Evolutionary conservation across 192 early-diverging fungal genomes (phyloP).

Genomic region (Chytriomyces sp.): DNA sequence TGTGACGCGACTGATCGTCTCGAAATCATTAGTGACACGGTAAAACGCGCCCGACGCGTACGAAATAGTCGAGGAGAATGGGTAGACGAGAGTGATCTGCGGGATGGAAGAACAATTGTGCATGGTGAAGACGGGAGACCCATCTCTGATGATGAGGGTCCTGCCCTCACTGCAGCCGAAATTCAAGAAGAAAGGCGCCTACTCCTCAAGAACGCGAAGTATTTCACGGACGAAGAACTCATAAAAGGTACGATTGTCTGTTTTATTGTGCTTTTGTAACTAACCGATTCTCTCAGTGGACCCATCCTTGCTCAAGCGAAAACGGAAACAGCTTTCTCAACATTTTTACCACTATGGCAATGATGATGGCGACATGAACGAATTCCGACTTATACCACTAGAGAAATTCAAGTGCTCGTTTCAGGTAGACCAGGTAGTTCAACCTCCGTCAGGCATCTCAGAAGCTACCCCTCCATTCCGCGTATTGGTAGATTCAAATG

Average conservation of each 20-base stretch:
- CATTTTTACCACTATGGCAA: constrained; percentile 26
- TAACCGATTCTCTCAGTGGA: constrained; percentile 18
- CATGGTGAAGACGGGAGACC: constrained; percentile 30
- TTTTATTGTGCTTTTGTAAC: constrained; percentile 5
- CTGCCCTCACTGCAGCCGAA: constrained; percentile 37
- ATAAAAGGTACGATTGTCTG: constrained; percentile 20
- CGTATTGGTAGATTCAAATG: constrained; percentile 38
- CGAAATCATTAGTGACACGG: background rate
- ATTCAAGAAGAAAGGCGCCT: constrained; percentile 50
- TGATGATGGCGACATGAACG: constrained; percentile 25
- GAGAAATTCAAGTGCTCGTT: background rate
- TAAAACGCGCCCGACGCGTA: constrained; percentile 59
- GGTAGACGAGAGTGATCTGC: constrained; percentile 56
- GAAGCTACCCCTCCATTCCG: constrained; percentile 30
- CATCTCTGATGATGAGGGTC: constrained; percentile 35
- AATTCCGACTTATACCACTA: constrained; percentile 42
- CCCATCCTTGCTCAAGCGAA: constrained; percentile 31
- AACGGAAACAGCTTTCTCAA: constrained; percentile 22
- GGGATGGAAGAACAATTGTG: constrained; percentile 61
- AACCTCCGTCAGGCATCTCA: background rate
- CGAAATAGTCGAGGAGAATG: constrained; percentile 65
- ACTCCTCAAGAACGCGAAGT: constrained; percentile 57
- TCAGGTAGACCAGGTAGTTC: background rate
- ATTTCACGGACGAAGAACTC: constrained; percentile 55
- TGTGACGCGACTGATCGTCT: too few species aligned